Evolutionary conservation across 306 rosid genomes (phyloP), one percentile per base, ranked within the genome.

Genomic region (Astragalus membranaceus): DNA sequence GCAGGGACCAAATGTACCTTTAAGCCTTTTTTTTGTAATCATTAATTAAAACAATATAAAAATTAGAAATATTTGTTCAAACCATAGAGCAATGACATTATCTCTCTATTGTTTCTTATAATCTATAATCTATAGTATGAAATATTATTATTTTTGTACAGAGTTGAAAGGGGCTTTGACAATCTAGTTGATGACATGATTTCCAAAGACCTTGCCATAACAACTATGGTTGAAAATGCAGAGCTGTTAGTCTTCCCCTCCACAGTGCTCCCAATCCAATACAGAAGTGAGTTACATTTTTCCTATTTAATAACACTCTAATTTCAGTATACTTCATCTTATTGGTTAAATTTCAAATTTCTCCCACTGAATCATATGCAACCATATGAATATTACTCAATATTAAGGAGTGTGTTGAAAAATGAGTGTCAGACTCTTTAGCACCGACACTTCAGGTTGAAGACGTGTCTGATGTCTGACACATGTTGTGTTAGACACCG

Each of bases 181-280:
- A 26, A 35, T 33, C 64, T 89, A 60, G 79, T 90, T 58, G 60
- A 69, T 52, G 41, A 72, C 69, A 81, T 90, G 81, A 74, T 85
- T 77, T 0, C 35, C 48, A 29, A 16, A n/a, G 91, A 92, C 78
- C 84, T 85, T 4, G 92, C 93, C 67, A 59, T 92, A 78, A 83
- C 71, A 68, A 78, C 77, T 17, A 55, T 61, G 51, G 44, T 82
- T 57, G 69, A 86, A 66, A 77, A 80, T 29, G 84, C 88, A 3
- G 96, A 89, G 67, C 88, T 89, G 66, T 67, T 92, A 43, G 48
- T 89, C 30, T 92, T 92, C 73, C 20, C 92, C 67, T 92, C 98
- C 7, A 57, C 59, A 0, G 6, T 68, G 35, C 84, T 92, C 35
- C 96, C 89, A 0, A 14, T 11, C 52, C 76, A 56, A 43, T 65